Evolutionary conservation across 176 grass and related monocot genomes (phyloP).

Genomic region (Hordeum marinum): DNA sequence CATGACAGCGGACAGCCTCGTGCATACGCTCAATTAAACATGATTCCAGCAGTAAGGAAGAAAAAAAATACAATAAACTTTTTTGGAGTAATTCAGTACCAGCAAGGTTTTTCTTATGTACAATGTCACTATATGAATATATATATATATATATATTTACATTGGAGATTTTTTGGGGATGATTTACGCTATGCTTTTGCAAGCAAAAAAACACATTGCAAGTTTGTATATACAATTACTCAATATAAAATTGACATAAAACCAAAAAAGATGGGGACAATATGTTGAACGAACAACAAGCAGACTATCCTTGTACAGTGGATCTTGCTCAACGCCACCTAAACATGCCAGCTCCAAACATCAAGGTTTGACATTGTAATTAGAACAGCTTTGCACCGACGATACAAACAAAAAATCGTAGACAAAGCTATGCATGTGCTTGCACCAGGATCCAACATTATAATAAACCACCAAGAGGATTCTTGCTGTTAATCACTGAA

Average conservation of each 20-base stretch:
- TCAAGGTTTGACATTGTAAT: not conserved
- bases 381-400: conserved; percentile 26
- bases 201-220: not conserved
- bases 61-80: conserved; percentile 34
- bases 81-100: conserved; percentile 7
- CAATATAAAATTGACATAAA: not conserved
- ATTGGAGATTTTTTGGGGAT: not conserved
- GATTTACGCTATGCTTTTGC: not conserved
- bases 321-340: conserved; percentile 21
- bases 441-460: not conserved
- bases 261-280: not conserved
- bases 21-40: not conserved
- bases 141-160: not conserved
- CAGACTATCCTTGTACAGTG: conserved; percentile 31
- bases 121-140: not conserved
- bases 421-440: not conserved
- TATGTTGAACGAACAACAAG: conserved; percentile 3
- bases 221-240: not conserved
- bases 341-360: conserved; percentile 6
- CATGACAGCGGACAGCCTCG: not conserved
- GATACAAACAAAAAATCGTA: not conserved
- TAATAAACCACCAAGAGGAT: not conserved
- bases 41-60: not conserved
- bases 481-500: conserved; percentile 8
- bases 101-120: conserved; percentile 2